Base-by-base conservation (phyloP, 805 yeast genomes). In the Starmerella stigmatis region DNA sequence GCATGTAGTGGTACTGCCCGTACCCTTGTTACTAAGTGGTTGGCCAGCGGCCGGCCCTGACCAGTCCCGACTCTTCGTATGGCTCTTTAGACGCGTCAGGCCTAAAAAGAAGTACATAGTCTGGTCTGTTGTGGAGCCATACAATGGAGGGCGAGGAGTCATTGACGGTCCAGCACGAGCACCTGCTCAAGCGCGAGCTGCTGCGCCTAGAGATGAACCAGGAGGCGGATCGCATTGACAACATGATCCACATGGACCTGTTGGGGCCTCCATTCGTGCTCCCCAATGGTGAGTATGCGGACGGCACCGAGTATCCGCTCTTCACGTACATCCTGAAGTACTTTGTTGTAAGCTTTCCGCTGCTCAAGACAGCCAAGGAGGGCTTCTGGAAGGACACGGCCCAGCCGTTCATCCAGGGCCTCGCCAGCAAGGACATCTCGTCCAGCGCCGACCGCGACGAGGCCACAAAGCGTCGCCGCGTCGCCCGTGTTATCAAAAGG, bases 131-230 rank as follows among this genome's bases (percentile, higher is more conserved):
- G 25, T 19, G 9, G 16, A 13, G 4, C 38, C 27, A 25, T 8
- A n/a, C 27, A 34, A 36, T 36, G 40, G 40, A 36, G 21, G 40
- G 30, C 29, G 30, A 36, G 22, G 33, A 26, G 10, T 30, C 28
- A n/a, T 41, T 81, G 38, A 63, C 76, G 12, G 75, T 88, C 3
- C 68, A 74, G 0, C 85, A 88, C 60, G 94, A 86, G 62, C 96
- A 89, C 58, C 83, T 81, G 61, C 70, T 92, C 44, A 89, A 89
- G 62, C 77, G 94, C 56, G 88, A 84, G 63, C 69, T 89, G 15
- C 65, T 89, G 22, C 72, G 75, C 50, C 67, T 72, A 11, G 74
- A 82, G 57, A 64, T 86, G 26, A 69, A 71, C 11, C 58, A 69
- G 5, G 98, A 89, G 60, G 67, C 86, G 33, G 73, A 67, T 23